Conservation (phyloP, 2,329 filamentous ascomycete species). For the Claviceps arundinis region DNA sequence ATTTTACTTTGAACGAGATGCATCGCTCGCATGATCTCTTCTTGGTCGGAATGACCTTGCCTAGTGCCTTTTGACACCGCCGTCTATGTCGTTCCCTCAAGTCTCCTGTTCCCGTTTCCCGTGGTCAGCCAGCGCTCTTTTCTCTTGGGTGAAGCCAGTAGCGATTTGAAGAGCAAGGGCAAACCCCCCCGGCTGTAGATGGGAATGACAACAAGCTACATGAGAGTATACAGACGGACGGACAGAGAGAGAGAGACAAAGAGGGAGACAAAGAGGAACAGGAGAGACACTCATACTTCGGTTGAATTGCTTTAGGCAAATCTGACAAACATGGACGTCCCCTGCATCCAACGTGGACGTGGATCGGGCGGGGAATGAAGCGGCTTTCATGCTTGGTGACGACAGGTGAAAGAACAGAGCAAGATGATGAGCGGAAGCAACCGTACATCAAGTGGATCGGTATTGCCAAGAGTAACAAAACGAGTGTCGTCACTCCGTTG, state of each 20-base stretch:
- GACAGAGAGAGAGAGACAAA: background rate
- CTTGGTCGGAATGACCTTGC: constrained; percentile 7
- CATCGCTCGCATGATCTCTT: constrained; percentile 8
- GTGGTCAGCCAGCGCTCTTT: background rate
- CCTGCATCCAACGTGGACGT: constrained; percentile 3
- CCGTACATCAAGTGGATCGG: background rate
- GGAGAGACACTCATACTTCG: constrained; percentile 3
- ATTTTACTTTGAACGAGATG: constrained; percentile 8
- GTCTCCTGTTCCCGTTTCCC: constrained; percentile 2
- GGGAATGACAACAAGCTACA: background rate
- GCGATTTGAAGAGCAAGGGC: background rate
- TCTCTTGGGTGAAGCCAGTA: background rate
- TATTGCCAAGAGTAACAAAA: background rate
- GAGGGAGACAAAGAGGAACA: background rate
- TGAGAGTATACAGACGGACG: no score
- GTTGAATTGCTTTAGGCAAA: constrained; percentile 7
- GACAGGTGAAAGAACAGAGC: background rate
- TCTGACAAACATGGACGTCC: constrained; percentile 6
- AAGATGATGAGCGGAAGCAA: background rate
- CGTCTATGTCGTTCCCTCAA: constrained; percentile 6
- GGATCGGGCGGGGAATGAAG: constrained; percentile 3
- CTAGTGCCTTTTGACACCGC: constrained; percentile 7
- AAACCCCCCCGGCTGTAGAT: background rate
- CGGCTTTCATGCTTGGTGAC: constrained; percentile 1
- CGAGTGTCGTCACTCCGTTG: background rate